Conservation (phyloP, 495 filamentous ascomycete species). For the Geoglossum glabrum region DNA sequence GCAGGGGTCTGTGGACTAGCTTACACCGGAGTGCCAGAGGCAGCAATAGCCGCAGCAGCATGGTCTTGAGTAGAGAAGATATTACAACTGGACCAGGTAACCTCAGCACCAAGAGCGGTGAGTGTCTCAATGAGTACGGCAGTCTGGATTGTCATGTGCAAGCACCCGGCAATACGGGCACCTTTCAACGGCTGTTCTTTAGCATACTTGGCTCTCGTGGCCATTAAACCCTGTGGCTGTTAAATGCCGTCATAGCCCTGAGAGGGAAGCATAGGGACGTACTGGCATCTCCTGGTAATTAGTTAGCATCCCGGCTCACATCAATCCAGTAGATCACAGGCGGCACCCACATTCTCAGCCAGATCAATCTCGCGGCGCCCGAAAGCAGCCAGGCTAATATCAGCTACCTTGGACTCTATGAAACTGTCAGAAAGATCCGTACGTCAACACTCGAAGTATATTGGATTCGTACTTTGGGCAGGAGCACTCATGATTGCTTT, state of each 20-base stretch:
- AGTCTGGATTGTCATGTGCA: constrained; percentile 99
- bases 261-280: background rate
- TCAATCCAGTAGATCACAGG: background rate
- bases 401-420: background rate
- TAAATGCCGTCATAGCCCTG: constrained; percentile 43
- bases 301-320: background rate
- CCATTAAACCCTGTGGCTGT: constrained; percentile 52
- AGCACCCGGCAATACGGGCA: constrained; percentile 77
- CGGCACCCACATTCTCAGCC: constrained; percentile 53
- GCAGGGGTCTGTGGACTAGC: constrained; percentile 8
- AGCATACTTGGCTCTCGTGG: constrained; percentile 79
- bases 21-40: constrained; percentile 76
- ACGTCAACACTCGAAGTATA: background rate
- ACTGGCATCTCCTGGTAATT: constrained; percentile 18
- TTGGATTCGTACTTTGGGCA: constrained; percentile 35
- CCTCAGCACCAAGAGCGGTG: constrained; percentile 79
- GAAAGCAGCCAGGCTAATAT: constrained; percentile 69
- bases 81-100: constrained; percentile 94
- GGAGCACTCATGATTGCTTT: constrained; percentile 43
- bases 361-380: constrained; percentile 98
- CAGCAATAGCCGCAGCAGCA: constrained; percentile 91
- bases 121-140: constrained; percentile 97
- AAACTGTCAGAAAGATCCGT: constrained; percentile 3
- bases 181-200: constrained; percentile 82
- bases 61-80: constrained; percentile 99